A percentile compares a stretch with the other conserved stretches of the same genome.
phyloP scores from a whole-genome alignment of 2,329 filamentous ascomycete genomes.

The Escovopsis sp. region DNA sequence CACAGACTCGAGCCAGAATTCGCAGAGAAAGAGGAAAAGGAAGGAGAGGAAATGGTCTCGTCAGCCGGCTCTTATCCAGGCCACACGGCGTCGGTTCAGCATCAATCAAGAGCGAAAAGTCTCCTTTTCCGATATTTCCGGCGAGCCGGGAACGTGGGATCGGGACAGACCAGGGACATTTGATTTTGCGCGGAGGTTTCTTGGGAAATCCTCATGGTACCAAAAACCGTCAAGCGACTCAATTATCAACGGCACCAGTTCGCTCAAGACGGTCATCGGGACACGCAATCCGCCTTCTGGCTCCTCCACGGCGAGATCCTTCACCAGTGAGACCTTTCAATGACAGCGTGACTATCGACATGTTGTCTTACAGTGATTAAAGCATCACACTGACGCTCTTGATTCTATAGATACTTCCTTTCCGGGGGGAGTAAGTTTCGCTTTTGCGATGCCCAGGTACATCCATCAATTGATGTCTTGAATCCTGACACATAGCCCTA shows the following conservation, averaged over 20 bases:
- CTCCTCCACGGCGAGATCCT: conserved; percentile 10
- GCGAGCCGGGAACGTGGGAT: conserved; percentile 14
- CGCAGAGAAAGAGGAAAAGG: neutral
- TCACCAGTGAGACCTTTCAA: conserved; percentile 4
- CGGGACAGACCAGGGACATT: conserved; percentile 17
- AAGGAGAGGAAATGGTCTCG: neutral
- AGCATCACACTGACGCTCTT: conserved; percentile 5
- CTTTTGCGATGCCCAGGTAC: neutral
- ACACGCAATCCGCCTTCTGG: conserved; percentile 20
- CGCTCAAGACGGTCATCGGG: conserved; percentile 24
- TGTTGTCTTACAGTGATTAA: no score
- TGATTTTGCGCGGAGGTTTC: conserved; percentile 22
- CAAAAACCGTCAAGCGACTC: conserved; percentile 25
- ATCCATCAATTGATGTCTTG: neutral
- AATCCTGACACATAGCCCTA: conserved; percentile 9
- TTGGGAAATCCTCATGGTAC: conserved; percentile 26
- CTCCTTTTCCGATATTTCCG: conserved; percentile 8
- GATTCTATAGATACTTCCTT: conserved; percentile 13
- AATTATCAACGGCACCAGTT: conserved; percentile 25
- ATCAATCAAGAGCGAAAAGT: conserved; percentile 8
- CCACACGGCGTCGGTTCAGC: conserved; percentile 2
- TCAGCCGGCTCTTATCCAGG: conserved; percentile 2
- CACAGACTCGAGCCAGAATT: neutral
- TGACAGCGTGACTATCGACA: no score
- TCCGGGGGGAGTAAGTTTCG: conserved; percentile 19